Conservation (phyloP, 2,329 filamentous ascomycete genomes). For the Graphilbum ipis-grandicollis region DNA sequence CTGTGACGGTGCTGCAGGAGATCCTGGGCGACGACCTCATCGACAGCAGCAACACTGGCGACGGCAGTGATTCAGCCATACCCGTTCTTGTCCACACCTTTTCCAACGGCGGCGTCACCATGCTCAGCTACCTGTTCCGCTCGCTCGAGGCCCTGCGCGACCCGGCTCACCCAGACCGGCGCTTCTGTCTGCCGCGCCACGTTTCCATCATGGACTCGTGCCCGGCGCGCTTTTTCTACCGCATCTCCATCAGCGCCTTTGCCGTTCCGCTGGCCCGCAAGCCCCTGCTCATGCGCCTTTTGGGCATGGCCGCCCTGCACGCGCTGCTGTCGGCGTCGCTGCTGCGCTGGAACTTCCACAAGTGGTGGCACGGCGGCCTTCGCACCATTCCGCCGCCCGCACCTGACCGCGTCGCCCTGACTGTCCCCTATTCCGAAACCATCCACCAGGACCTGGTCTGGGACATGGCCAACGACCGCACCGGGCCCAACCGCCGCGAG, state of each 20-base stretch:
- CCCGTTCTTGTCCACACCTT: conserved; percentile 30
- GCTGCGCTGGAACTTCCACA: conserved; percentile 9
- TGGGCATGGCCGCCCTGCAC: conserved; percentile 10
- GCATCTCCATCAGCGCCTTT: conserved; percentile 4
- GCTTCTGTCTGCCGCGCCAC: conserved; percentile 20
- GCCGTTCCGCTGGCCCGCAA: not conserved
- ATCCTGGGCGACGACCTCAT: conserved; percentile 7
- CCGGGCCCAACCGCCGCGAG: conserved; percentile 18
- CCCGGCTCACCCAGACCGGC: not conserved
- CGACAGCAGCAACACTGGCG: not conserved
- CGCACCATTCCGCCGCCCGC: not conserved
- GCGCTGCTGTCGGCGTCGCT: conserved; percentile 14
- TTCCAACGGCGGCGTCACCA: conserved; percentile 32
- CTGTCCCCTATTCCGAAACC: not conserved
- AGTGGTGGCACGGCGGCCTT: not conserved
- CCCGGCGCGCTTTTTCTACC: conserved; percentile 26
- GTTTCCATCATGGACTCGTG: conserved; percentile 29
- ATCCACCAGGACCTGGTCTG: conserved; percentile 6
- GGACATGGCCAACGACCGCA: conserved; percentile 18
- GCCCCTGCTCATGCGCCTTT: conserved; percentile 9
- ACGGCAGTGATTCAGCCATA: not conserved
- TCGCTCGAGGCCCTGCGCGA: conserved; percentile 5
- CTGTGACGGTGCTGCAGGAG: conserved; percentile 20
- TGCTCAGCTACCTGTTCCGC: conserved; percentile 20
- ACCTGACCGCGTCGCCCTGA: not conserved